Evolutionary conservation across 208 protist genomes (phyloP).

Genomic region (Trypanosoma mega): DNA sequence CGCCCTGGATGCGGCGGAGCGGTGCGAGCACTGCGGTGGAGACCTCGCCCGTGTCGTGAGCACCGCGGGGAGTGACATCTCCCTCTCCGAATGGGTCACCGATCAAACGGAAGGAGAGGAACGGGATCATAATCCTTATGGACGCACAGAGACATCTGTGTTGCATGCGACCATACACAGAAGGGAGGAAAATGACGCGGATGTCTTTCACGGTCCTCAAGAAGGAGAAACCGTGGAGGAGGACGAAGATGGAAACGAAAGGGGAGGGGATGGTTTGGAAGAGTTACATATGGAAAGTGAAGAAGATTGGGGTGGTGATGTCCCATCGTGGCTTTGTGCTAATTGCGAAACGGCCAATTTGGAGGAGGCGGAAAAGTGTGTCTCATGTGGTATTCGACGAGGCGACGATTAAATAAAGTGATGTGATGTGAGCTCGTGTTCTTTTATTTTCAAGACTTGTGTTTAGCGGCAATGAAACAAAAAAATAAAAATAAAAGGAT

Average conservation of each 20-base stretch:
- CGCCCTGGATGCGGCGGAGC: slow-evolving; percentile 43
- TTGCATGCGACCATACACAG: background rate
- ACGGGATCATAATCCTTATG: no score
- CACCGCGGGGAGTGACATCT: slow-evolving; percentile 22
- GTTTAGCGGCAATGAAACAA: background rate
- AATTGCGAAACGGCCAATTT: slow-evolving; percentile 32
- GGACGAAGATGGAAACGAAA: no score
- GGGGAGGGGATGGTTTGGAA: no score
- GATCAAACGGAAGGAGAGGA: background rate
- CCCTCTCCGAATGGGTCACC: slow-evolving; percentile 5
- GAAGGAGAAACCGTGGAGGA: no score
- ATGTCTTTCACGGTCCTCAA: no score
- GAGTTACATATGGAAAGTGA: no score
- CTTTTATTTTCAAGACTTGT: no score
- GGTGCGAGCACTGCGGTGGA: slow-evolving; percentile 52
- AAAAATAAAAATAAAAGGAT: background rate
- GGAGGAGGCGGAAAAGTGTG: slow-evolving; percentile 29
- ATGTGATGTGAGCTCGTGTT: background rate
- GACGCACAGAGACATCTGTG: background rate
- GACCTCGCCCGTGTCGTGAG: slow-evolving; percentile 43
- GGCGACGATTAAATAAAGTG: slow-evolving; percentile 10
- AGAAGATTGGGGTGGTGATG: slow-evolving; percentile 4
- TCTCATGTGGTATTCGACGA: slow-evolving; percentile 19
- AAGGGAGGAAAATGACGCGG: background rate
- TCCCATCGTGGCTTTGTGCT: slow-evolving; percentile 28